Evolutionary conservation across 2,329 filamentous ascomycete species (phyloP), one percentile per base, ranked within the genome.

Genomic region (Pleomassaria siparia): DNA sequence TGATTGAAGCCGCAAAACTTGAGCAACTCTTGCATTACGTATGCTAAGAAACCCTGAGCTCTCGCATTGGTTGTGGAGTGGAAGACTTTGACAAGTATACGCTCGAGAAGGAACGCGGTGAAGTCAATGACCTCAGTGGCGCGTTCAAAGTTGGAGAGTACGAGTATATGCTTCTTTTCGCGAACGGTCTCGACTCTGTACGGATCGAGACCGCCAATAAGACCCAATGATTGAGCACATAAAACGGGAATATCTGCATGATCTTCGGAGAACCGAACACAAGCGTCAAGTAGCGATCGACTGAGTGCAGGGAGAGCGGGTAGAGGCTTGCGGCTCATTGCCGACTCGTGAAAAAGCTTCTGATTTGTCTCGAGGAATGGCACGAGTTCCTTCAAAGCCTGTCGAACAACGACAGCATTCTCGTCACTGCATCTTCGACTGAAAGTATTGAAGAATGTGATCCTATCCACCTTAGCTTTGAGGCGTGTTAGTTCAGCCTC

Each of bases 11-110:
- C 85, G 62, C 88, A 89, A 56, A 86, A 84, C 36, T 86, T 85
- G 3, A 97, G 79, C 32, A 97, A 79, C 60, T 95, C 87, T 70
- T 99, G 94, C 85, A 99, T 96, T 2, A 87, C 89, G 70, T 88
- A 99, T 1, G 92, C 92, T 15, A 99, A 78, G 64, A 95, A 96
- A 0, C 91, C 91, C 69, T 97, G 94, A 5, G 91, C 80, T 55
- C 84, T 86, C 2, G 91, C 88, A 66, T 96, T 95, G 0, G 88
- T 94, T 1, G 89, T 88, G 1, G 92, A 95, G 35, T 95, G 76
- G 64, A 99, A 99, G 0, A 91, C 87, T 51, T 91, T 91, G 21
- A 97, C 90, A 10, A 99, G 76, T 7, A 96, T 87, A 63, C 95
- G 82, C 61, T 96, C 87, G 13, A 99, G 78, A 39, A 96, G 79